Conservation (phyloP, 2,329 filamentous ascomycete genomes). For the Cercospora beticola region DNA sequence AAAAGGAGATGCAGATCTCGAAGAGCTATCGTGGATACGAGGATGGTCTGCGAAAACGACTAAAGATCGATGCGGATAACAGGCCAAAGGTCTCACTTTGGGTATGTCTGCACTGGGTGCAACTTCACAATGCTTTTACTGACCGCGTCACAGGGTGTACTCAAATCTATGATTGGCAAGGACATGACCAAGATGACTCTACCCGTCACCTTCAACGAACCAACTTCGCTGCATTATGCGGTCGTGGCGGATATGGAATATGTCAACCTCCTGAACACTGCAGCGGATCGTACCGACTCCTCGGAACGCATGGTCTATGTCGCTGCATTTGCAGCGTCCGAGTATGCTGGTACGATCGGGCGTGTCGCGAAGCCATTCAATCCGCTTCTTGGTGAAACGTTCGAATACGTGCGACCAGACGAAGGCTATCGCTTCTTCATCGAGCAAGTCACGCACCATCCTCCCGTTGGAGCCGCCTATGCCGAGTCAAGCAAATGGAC, state of each 20-base stretch:
- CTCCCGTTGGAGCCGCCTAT: conserved; percentile 88
- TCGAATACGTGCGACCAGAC: conserved; percentile 92
- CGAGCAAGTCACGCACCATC: conserved; percentile 97
- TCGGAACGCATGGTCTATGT: conserved; percentile 93
- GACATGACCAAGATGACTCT: conserved; percentile 99
- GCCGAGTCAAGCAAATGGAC: conserved; percentile 93
- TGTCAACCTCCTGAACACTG: conserved; percentile 83
- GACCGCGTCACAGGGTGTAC: conserved; percentile 65
- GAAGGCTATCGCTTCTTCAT: conserved; percentile 98
- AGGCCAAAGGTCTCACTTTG: conserved; percentile 92
- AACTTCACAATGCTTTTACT: conserved; percentile 22
- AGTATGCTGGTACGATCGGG: conserved; percentile 95
- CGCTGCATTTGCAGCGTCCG: conserved; percentile 90
- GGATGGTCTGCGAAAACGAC: conserved; percentile 72
- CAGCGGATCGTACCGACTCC: conserved; percentile 80
- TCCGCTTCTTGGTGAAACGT: conserved; percentile 91
- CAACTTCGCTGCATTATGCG: conserved; percentile 89
- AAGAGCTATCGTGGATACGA: conserved; percentile 88
- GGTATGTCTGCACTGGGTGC: conserved; percentile 57
- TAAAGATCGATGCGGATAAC: conserved; percentile 90
- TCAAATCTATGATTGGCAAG: conserved; percentile 99
- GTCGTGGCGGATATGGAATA: conserved; percentile 99
- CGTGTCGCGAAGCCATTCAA: conserved; percentile 99
- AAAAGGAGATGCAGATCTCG: conserved; percentile 64
- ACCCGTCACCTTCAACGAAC: conserved; percentile 97